These are phyloP conservation scores for Chaetomium globosum DNA, from an alignment of 2,329 filamentous ascomycete genomes.

Conservation along the genomic window DNA sequence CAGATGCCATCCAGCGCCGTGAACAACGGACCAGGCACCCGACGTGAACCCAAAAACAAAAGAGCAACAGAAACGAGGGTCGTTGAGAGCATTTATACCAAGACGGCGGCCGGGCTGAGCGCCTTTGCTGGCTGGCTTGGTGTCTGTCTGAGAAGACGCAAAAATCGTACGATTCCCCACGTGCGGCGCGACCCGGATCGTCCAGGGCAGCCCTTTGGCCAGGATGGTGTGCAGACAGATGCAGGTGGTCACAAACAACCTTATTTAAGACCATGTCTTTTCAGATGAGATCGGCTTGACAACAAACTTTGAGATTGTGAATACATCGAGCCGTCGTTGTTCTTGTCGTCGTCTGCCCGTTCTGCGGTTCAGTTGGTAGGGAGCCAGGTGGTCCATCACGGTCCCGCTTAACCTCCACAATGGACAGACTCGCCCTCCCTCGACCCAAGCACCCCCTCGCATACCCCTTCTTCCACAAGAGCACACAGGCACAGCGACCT, in stretches of 20 bases:
- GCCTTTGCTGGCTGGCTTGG: neutral
- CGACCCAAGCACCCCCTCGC: neutral
- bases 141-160: slow-evolving; percentile 24
- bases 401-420: neutral
- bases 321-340: neutral
- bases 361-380: too few species aligned
- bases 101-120: neutral
- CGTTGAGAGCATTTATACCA: slow-evolving; percentile 4
- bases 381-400: neutral
- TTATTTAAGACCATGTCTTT: slow-evolving; percentile 22
- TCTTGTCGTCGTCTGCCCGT: neutral
- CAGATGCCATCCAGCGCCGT: neutral
- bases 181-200: slow-evolving; percentile 35
- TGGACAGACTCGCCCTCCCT: neutral
- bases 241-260: slow-evolving; percentile 19
- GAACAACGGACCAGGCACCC: neutral
- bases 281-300: slow-evolving; percentile 7
- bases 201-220: slow-evolving; percentile 28
- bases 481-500: neutral
- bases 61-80: neutral
- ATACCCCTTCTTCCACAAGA: neutral
- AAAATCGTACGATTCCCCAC: slow-evolving; percentile 36
- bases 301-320: neutral
- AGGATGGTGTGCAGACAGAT: slow-evolving; percentile 30
- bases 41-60: neutral